phyloP scores from a whole-genome alignment of 495 filamentous ascomycete genomes.

The Neurospora tetrasperma region DNA sequence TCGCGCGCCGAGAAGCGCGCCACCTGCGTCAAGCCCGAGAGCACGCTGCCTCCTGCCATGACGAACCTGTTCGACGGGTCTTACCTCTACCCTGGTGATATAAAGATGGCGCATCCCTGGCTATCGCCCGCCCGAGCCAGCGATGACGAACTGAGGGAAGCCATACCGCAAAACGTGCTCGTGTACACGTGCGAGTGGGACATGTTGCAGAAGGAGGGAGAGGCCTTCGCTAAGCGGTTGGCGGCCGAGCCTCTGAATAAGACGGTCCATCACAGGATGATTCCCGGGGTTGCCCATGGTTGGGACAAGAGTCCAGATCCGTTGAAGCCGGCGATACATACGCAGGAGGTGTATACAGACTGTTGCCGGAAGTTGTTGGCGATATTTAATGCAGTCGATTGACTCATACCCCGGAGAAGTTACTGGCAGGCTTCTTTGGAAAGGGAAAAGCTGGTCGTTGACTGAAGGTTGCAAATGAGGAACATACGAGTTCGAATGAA shows the following conservation, averaged over 20 bases:
- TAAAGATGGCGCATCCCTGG: constrained; percentile 24
- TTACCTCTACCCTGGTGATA: constrained; percentile 51
- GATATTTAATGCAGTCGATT: constrained; percentile 17
- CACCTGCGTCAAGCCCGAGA: constrained; percentile 51
- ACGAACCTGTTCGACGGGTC: constrained; percentile 80
- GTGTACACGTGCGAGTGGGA: constrained; percentile 86
- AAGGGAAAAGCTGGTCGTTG: not conserved
- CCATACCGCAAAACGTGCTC: constrained; percentile 41
- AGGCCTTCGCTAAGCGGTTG: constrained; percentile 55
- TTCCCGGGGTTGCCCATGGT: constrained; percentile 64
- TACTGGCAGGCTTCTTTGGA: not conserved
- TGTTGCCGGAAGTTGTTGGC: constrained; percentile 24
- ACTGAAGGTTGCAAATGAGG: not conserved
- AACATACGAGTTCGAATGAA: not conserved
- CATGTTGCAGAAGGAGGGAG: constrained; percentile 73
- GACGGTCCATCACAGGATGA: constrained; percentile 56
- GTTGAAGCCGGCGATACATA: constrained; percentile 40
- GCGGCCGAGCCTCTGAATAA: constrained; percentile 46
- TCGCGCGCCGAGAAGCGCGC: constrained; percentile 63
- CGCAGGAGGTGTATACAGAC: constrained; percentile 30
- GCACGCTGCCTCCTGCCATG: constrained; percentile 61
- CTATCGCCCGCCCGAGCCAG: constrained; percentile 30
- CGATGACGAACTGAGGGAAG: constrained; percentile 28
- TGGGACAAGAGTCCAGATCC: constrained; percentile 87
- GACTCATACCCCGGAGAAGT: not conserved